These are phyloP conservation scores for Quercus wislizeni DNA, from an alignment of 306 rosid genomes.

Conservation along the genomic window DNA sequence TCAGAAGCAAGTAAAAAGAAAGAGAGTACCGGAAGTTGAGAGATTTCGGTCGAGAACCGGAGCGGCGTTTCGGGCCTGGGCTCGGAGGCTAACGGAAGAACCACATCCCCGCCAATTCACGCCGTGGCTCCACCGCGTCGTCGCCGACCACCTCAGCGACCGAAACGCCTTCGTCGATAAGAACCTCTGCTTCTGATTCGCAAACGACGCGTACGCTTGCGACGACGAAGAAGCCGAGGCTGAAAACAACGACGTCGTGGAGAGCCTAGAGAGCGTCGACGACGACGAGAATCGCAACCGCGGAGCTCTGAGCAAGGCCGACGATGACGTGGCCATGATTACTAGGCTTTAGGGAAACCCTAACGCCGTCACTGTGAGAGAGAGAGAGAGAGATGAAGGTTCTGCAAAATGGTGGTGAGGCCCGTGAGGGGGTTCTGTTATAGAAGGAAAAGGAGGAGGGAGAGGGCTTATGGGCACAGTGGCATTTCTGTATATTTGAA, in stretches of 20 bases:
- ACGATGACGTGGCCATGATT: background rate
- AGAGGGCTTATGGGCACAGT: background rate
- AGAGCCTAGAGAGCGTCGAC: background rate
- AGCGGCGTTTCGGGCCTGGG: background rate
- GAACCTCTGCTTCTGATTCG: background rate
- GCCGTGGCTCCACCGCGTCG: slow-evolving; percentile 1
- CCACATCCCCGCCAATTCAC: background rate
- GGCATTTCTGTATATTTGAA: background rate
- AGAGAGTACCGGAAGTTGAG: slow-evolving; percentile 1
- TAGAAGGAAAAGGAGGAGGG: background rate
- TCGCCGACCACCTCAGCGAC: background rate
- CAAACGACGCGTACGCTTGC: background rate
- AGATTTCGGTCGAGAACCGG: background rate
- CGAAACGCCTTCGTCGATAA: background rate
- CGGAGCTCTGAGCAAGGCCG: background rate
- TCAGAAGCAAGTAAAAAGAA: background rate
- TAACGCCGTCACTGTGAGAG: background rate
- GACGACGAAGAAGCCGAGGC: background rate
- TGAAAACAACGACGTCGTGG: background rate
- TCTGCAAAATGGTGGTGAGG: background rate
- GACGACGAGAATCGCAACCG: slow-evolving; percentile 2
- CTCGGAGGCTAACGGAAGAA: background rate
- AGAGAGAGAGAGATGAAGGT: background rate
- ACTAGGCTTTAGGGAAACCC: no score
- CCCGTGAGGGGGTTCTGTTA: background rate